A percentile compares a stretch with the other conserved stretches of the same genome.
These are phyloP conservation scores for Glomus cerebriforme DNA, from an alignment of 192 early-diverging fungal genomes.

Conservation along the genomic window DNA sequence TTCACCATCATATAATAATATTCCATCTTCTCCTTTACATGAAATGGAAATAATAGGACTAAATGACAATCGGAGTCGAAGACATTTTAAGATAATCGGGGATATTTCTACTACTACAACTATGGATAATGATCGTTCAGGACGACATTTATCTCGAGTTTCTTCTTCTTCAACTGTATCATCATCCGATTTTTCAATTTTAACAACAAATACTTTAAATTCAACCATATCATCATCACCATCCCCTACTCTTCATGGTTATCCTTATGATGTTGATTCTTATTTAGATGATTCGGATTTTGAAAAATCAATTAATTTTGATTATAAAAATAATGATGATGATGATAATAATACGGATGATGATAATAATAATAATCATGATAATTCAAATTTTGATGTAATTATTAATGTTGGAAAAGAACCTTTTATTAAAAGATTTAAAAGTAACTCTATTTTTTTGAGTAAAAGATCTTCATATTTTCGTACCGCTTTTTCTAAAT, in stretches of 20 bases:
- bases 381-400: conserved; percentile 16
- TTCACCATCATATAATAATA: background rate
- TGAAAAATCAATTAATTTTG: conserved; percentile 19
- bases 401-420: conserved; percentile 13
- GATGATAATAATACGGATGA: too few species aligned
- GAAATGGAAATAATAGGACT: background rate
- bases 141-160: background rate
- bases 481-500: conserved; percentile 15
- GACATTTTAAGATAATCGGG: background rate
- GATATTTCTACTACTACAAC: background rate
- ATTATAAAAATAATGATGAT: background rate
- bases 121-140: background rate
- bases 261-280: background rate
- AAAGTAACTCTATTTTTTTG: background rate
- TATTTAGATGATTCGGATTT: background rate
- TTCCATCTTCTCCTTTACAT: background rate
- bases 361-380: background rate
- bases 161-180: background rate
- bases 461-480: conserved; percentile 22
- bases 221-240: background rate
- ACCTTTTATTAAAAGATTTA: background rate
- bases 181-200: background rate
- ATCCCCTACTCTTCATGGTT: background rate
- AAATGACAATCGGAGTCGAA: background rate
- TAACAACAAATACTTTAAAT: conserved; percentile 1